Base-by-base conservation (phyloP, 2,329 filamentous ascomycete genomes). In the Knufia petricola region DNA sequence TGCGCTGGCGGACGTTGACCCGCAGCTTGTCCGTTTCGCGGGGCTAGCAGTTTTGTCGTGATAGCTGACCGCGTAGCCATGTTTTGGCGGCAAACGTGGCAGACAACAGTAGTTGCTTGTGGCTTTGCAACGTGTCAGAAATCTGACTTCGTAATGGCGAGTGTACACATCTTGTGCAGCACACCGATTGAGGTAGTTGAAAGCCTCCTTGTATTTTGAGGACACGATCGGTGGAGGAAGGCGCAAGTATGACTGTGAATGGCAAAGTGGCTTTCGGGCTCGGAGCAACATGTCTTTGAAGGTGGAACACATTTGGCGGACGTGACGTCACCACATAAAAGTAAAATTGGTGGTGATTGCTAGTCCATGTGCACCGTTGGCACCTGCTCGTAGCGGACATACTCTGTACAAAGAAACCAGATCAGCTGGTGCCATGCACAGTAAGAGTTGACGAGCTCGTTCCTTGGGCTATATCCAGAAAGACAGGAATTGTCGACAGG, bases 1-100 rank as follows among this genome's bases (percentile, higher is more conserved):
- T 74, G 71, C 15, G 61, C 17, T 47, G 20, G 20, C 3, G 28
- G n/a, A 10, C 24, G 13, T 13, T 20, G 42, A 8, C n/a, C n/a
- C n/a, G n/a, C n/a, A n/a, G 13, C 42, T 36, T 46, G n/a, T 3
- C 19, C 15, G 20, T 46, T 46, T 28, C 28, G 30, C 12, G 42
- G 12, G 2, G 28, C 7, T 13, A 46, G 42, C 15, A 15, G 21
- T 23, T 19, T 42, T 12, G 15, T 28, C 13, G 39, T 42, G 8
- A 42, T 6, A 8, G 24, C 21, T 20, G 19, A 4, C 12, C 13
- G 19, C 3, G 39, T 15, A 13, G 39, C 13, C 39, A 42, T 42
- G n/a, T n/a, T n/a, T n/a, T 7, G 21, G n/a, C 32, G 15, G 15
- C 32, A 6, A 36, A 17, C 15, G 32, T 8, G 6, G 15, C 32